Evolutionary conservation across 345 rosid species (phyloP).

Genomic region (Populus tremula): DNA sequence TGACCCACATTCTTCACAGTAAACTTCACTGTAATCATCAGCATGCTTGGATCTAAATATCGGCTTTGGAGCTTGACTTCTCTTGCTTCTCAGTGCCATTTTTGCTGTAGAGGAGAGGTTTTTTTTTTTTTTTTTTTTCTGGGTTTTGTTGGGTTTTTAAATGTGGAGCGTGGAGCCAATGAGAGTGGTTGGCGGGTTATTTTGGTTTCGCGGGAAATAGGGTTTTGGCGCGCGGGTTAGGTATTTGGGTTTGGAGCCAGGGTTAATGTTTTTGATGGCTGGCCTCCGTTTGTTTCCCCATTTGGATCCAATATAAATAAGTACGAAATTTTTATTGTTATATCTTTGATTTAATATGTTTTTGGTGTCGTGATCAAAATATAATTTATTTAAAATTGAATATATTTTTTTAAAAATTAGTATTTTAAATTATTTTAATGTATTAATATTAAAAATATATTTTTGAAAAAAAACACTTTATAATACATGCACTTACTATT

Average conservation of each 20-base stretch:
- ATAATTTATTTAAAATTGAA: too few species aligned
- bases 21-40: neutral
- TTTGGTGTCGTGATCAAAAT: too few species aligned
- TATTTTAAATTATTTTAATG: too few species aligned
- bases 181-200: neutral
- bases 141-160: neutral
- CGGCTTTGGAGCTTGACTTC: conserved; percentile 21
- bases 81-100: conserved; percentile 21
- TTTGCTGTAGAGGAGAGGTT: neutral
- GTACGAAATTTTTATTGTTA: neutral
- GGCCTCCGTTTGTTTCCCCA: neutral
- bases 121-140: too few species aligned
- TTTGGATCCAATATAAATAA: neutral
- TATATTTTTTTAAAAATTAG: too few species aligned
- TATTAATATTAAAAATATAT: too few species aligned
- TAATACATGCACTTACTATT: too few species aligned
- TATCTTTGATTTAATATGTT: too few species aligned
- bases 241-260: neutral
- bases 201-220: neutral
- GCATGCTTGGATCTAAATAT: neutral
- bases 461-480: too few species aligned
- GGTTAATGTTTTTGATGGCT: too few species aligned
- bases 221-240: neutral
- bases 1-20: conserved; percentile 24
- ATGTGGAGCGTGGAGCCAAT: neutral